phyloP scores from a whole-genome alignment of 352 stramenopile genomes.

The Blastocystis sp. region DNA sequence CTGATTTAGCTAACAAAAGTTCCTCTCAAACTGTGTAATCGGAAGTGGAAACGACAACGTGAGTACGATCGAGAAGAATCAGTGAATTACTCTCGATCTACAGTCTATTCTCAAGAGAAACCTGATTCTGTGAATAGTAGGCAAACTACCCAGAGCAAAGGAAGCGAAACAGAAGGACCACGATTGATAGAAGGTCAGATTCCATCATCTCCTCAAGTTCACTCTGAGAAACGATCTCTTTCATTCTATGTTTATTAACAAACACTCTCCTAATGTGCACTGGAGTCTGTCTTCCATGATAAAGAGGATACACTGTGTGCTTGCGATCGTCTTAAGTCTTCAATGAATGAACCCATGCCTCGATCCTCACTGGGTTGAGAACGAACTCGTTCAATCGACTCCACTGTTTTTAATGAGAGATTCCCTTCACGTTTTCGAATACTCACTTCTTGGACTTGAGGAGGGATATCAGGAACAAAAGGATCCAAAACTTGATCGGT shows the following conservation, averaged over 20 bases:
- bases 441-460: too few species aligned
- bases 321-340: neutral
- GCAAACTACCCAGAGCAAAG: neutral
- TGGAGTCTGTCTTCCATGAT: neutral
- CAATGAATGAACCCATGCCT: constrained; percentile 12
- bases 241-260: constrained; percentile 21
- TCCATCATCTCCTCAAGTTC: neutral
- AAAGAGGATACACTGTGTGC: neutral
- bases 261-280: neutral
- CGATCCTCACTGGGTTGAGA: neutral
- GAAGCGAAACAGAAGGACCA: neutral
- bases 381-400: neutral
- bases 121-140: neutral
- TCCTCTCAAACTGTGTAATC: neutral
- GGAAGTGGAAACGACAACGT: neutral
- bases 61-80: constrained; percentile 9
- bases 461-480: too few species aligned
- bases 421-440: too few species aligned
- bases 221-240: neutral
- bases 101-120: neutral
- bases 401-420: neutral
- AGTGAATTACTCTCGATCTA: neutral
- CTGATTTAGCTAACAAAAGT: neutral
- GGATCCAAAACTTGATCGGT: neutral
- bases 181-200: too few species aligned